A percentile compares a stretch with the other conserved stretches of the same genome.
These are phyloP conservation scores for Fusarium buxicola DNA, from an alignment of 2,329 filamentous ascomycete species.

Conservation along the genomic window DNA sequence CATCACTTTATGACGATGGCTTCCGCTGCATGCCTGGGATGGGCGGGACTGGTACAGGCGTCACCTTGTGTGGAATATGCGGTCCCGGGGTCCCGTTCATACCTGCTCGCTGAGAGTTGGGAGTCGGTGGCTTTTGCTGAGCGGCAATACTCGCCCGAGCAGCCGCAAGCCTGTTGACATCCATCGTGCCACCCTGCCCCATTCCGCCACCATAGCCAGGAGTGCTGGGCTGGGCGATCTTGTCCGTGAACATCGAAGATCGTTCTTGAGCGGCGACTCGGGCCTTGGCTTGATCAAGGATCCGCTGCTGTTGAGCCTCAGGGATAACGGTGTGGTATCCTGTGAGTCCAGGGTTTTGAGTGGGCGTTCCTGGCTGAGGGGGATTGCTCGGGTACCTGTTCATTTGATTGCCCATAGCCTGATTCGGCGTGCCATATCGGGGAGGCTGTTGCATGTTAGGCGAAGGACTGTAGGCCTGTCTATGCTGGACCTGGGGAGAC, in stretches of 20 bases:
- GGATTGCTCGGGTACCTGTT: constrained; percentile 51
- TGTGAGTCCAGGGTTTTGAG: constrained; percentile 54
- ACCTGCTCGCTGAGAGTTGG: constrained; percentile 46
- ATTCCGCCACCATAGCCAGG: constrained; percentile 44
- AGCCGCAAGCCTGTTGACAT: constrained; percentile 48
- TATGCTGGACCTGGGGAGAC: constrained; percentile 57
- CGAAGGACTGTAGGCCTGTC: constrained; percentile 55
- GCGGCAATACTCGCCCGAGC: constrained; percentile 52
- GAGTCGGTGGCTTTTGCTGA: constrained; percentile 54
- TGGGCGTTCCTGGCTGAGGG: constrained; percentile 46
- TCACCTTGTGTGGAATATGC: constrained; percentile 55
- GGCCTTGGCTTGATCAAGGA: constrained; percentile 63
- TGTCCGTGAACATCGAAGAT: constrained; percentile 55
- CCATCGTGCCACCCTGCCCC: constrained; percentile 43
- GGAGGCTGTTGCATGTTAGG: constrained; percentile 52
- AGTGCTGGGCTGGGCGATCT: constrained; percentile 60
- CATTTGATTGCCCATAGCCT: constrained; percentile 47
- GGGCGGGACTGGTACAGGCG: constrained; percentile 57
- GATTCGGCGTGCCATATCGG: constrained; percentile 49
- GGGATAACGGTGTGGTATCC: constrained; percentile 63
- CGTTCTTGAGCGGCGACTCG: constrained; percentile 59
- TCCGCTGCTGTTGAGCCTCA: constrained; percentile 62
- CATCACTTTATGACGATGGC: constrained; percentile 37
- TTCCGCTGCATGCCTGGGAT: constrained; percentile 54
- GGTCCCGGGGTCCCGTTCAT: constrained; percentile 52